A percentile compares a stretch with the other conserved stretches of the same genome.
phyloP scores from a whole-genome alignment of 2,329 filamentous ascomycete species.

The Penicillium palitans region DNA sequence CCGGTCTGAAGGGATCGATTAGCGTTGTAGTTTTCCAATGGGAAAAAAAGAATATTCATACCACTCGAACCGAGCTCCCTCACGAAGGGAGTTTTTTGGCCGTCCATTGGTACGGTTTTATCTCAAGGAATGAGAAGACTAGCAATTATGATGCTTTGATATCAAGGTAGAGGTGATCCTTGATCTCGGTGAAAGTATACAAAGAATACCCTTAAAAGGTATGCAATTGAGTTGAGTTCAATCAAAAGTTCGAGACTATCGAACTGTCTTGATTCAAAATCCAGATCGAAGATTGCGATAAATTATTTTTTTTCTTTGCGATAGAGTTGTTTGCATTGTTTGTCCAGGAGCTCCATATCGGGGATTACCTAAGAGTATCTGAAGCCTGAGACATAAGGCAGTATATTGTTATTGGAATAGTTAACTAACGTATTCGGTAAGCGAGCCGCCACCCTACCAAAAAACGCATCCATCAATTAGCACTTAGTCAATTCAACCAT shows the following conservation, averaged over 20 bases:
- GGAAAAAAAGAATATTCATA: conserved; percentile 36
- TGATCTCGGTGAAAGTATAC: background rate
- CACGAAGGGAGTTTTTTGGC: conserved; percentile 67
- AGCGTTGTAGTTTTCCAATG: background rate
- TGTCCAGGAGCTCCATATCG: conserved; percentile 7
- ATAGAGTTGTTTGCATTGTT: conserved; percentile 27
- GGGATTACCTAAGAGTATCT: background rate
- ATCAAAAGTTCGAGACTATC: conserved; percentile 4
- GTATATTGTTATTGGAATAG: background rate
- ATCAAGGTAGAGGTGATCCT: background rate
- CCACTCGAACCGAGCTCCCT: conserved; percentile 82
- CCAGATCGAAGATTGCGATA: conserved; percentile 21
- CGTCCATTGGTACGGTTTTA: conserved; percentile 32
- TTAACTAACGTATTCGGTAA: too few relatives aligned
- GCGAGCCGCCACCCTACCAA: too few relatives aligned
- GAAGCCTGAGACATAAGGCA: background rate
- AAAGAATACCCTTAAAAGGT: background rate
- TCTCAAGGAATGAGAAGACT: conserved; percentile 11
- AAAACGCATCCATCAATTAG: too few relatives aligned
- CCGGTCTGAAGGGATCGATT: conserved; percentile 60
- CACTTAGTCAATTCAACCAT: too few relatives aligned
- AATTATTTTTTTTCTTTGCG: conserved; percentile 29
- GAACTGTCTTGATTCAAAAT: conserved; percentile 8
- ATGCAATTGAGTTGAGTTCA: background rate
- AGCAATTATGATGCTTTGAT: conserved; percentile 4